Conservation (phyloP, 2,329 filamentous ascomycete species). For the Camillea tinctor region DNA sequence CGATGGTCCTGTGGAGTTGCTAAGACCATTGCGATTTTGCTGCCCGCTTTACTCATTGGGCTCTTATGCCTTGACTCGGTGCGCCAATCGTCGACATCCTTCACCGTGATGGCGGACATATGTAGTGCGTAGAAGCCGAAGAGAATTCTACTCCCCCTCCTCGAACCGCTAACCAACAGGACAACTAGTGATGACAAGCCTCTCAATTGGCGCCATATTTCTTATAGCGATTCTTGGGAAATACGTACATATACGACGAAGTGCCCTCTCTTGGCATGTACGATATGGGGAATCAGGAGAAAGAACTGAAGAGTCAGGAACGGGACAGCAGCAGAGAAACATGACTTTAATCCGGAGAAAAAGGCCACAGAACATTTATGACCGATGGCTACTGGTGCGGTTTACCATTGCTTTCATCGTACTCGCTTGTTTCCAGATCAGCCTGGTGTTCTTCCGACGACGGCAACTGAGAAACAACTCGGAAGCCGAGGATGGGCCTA, state of each 20-base stretch:
- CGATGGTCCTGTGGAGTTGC: neutral
- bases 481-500: slow-evolving; percentile 14
- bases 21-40: neutral
- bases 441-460: neutral
- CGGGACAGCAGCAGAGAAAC: slow-evolving; percentile 15
- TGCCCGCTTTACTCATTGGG: slow-evolving; percentile 1
- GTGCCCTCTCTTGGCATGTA: slow-evolving; percentile 25
- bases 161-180: neutral
- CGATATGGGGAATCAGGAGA: slow-evolving; percentile 10
- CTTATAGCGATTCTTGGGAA: slow-evolving; percentile 36
- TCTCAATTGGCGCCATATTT: slow-evolving; percentile 32
- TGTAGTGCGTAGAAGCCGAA: neutral
- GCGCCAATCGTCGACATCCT: neutral
- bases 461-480: neutral
- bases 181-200: slow-evolving; percentile 32
- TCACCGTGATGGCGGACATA: slow-evolving; percentile 1
- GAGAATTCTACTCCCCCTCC: neutral
- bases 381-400: slow-evolving; percentile 35
- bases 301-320: slow-evolving; percentile 25
- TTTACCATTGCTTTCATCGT: slow-evolving; percentile 38
- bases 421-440: slow-evolving; percentile 12
- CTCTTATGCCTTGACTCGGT: neutral
- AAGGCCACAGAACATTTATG: slow-evolving; percentile 31
- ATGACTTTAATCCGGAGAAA: slow-evolving; percentile 1
- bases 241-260: slow-evolving; percentile 36